A percentile compares a stretch with the other conserved stretches of the same genome.
These are phyloP conservation scores for Pseudozyma hubeiensis DNA, from an alignment of 1,284 basidiomycete genomes.

Conservation along the genomic window DNA sequence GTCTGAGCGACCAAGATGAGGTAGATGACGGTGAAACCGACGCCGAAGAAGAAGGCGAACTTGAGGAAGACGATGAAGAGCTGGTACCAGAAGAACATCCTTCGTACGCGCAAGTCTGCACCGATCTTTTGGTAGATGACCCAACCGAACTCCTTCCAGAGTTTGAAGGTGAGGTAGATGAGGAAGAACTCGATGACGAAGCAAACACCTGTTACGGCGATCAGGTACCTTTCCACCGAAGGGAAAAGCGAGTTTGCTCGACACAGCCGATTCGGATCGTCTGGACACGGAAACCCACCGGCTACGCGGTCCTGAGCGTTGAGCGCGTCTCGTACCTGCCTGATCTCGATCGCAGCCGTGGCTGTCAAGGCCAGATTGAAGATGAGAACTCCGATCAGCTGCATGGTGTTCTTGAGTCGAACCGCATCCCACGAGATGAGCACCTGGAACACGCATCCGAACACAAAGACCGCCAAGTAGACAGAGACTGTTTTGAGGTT, in stretches of 20 bases:
- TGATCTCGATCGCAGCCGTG: conserved; percentile 58
- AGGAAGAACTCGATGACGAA: conserved; percentile 52
- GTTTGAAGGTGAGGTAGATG: conserved; percentile 40
- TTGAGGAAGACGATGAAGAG: conserved; percentile 63
- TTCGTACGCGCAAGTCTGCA: conserved; percentile 50
- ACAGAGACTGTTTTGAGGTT: conserved; percentile 62
- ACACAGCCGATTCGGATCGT: conserved; percentile 30
- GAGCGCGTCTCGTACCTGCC: conserved; percentile 55
- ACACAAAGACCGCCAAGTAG: conserved; percentile 58
- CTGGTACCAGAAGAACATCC: conserved; percentile 60
- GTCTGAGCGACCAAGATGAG: conserved; percentile 58
- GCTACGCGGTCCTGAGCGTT: conserved; percentile 38
- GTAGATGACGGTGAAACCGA: conserved; percentile 56
- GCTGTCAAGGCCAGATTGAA: conserved; percentile 59
- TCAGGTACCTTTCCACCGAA: conserved; percentile 43
- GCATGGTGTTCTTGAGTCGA: conserved; percentile 61
- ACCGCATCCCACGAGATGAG: conserved; percentile 58
- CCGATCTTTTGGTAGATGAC: conserved; percentile 62
- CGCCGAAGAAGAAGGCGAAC: conserved; percentile 62
- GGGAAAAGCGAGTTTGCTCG: conserved; percentile 41
- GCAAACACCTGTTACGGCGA: conserved; percentile 53
- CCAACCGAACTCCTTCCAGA: conserved; percentile 64
- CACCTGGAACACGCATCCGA: conserved; percentile 58
- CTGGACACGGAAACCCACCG: conserved; percentile 38
- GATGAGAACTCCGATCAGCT: conserved; percentile 58